phyloP scores from a whole-genome alignment of 2,329 filamentous ascomycete species.

The Ascochyta viciae-villosae region DNA sequence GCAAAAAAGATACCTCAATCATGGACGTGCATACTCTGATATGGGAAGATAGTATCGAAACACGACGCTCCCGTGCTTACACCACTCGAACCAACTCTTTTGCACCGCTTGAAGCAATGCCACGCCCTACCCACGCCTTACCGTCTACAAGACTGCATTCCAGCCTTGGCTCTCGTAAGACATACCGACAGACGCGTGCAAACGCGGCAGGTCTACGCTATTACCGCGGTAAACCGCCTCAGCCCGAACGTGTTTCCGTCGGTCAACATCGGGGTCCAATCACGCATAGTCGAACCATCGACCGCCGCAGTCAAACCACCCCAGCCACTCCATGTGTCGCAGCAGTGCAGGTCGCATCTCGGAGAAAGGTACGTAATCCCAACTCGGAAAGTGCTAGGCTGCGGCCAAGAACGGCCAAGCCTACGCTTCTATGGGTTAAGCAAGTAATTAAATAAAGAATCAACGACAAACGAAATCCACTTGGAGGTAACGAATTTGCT shows the following conservation, averaged over 20 bases:
- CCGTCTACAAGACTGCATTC: not conserved
- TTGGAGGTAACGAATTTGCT: conserved; percentile 3
- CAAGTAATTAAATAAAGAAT: conserved; percentile 16
- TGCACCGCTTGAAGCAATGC: not conserved
- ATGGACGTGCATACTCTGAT: no score
- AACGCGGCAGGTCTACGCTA: not conserved
- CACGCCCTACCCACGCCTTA: conserved; percentile 1
- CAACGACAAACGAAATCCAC: conserved; percentile 21
- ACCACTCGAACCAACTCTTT: not conserved
- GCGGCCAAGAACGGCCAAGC: conserved; percentile 20
- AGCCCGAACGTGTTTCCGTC: conserved; percentile 15
- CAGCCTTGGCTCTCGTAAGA: conserved; percentile 10
- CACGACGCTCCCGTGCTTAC: no score
- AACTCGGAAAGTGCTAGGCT: conserved; percentile 4
- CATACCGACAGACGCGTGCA: conserved; percentile 6
- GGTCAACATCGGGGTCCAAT: conserved; percentile 14
- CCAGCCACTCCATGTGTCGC: conserved; percentile 9
- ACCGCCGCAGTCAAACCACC: conserved; percentile 1
- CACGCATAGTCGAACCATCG: conserved; percentile 5
- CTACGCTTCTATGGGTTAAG: conserved; percentile 11
- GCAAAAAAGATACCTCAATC: no score
- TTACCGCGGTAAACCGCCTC: conserved; percentile 10
- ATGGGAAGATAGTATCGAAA: no score
- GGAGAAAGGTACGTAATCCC: conserved; percentile 19
- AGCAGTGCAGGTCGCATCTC: conserved; percentile 14